Conservation (phyloP, 768 basidiomycete genomes). For the Suillus paluster region DNA sequence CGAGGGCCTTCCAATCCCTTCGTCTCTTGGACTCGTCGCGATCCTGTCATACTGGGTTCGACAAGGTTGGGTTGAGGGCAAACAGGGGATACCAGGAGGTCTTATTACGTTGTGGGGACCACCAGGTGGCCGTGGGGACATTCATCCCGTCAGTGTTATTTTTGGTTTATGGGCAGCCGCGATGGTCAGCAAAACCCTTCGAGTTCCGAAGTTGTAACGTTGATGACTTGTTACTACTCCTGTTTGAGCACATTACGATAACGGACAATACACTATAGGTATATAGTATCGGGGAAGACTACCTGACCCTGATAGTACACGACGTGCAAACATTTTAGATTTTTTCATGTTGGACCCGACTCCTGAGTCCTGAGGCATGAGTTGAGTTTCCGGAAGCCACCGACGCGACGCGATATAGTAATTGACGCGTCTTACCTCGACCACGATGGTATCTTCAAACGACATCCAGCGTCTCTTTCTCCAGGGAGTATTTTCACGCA, state of each 20-base stretch:
- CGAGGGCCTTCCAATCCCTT: conserved; percentile 97
- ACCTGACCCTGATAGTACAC: neutral
- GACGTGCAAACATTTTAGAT: neutral
- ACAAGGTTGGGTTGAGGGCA: conserved; percentile 83
- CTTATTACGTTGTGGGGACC: conserved; percentile 75
- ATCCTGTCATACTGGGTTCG: conserved; percentile 82
- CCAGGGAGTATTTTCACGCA: conserved; percentile 76
- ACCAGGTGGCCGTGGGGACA: conserved; percentile 76
- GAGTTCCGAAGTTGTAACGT: conserved; percentile 74
- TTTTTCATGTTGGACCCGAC: neutral
- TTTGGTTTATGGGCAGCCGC: conserved; percentile 89
- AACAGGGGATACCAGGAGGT: conserved; percentile 76
- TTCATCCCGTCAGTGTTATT: conserved; percentile 80
- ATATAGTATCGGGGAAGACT: neutral
- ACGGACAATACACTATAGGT: neutral
- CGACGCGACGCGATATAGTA: conserved; percentile 27
- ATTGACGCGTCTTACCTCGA: conserved; percentile 11
- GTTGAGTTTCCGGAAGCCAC: conserved; percentile 4
- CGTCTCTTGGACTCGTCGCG: conserved; percentile 79
- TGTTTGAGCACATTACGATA: conserved; percentile 3
- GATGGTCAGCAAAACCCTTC: conserved; percentile 98
- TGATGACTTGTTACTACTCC: conserved; percentile 3
- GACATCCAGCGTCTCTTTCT: conserved; percentile 81
- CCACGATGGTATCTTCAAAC: conserved; percentile 49
- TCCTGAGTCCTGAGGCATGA: too few species aligned